A percentile compares a stretch with the other conserved stretches of the same genome.
These are phyloP conservation scores for Tuber brumale DNA, from an alignment of 495 filamentous ascomycete genomes.

Conservation along the genomic window DNA sequence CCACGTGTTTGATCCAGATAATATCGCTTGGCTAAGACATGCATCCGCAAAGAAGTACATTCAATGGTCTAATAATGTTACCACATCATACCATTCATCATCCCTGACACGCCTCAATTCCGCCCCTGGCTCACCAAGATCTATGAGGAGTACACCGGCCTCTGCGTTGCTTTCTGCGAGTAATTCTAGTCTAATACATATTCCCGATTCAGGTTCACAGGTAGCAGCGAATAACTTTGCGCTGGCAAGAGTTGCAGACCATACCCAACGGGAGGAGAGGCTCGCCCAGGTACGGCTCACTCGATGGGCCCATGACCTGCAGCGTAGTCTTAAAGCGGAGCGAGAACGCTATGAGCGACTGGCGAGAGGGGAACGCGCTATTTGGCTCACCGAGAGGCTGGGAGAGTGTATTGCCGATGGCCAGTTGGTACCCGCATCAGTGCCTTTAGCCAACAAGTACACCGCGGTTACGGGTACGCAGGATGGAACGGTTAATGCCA, in stretches of 20 bases:
- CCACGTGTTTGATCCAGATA: slow-evolving; percentile 70
- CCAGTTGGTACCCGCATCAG: slow-evolving; percentile 50
- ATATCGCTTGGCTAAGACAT: slow-evolving; percentile 79
- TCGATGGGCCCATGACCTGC: slow-evolving; percentile 86
- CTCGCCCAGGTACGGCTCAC: slow-evolving; percentile 74
- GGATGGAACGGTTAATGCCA: slow-evolving; percentile 22
- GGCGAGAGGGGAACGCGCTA: slow-evolving; percentile 62
- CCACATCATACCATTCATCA: slow-evolving; percentile 17
- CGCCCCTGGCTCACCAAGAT: slow-evolving; percentile 23
- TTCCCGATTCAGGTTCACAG: slow-evolving; percentile 17
- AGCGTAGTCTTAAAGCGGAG: slow-evolving; percentile 75
- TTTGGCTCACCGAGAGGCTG: slow-evolving; percentile 71
- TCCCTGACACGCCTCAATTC: slow-evolving; percentile 19
- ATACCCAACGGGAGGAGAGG: slow-evolving; percentile 63
- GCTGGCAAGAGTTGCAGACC: slow-evolving; percentile 63
- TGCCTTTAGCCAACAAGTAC: slow-evolving; percentile 22
- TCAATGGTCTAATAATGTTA: slow-evolving; percentile 50
- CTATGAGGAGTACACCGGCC: slow-evolving; percentile 21
- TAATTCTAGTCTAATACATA: slow-evolving; percentile 30
- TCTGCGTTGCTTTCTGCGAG: slow-evolving; percentile 25
- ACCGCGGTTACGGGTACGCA: slow-evolving; percentile 9
- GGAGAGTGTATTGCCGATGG: slow-evolving; percentile 70
- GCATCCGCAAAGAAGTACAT: slow-evolving; percentile 79
- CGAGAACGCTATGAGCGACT: slow-evolving; percentile 67
- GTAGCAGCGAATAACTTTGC: slow-evolving; percentile 48